Conservation (phyloP, 83 land plant species). For the Picea mariana region DNA sequence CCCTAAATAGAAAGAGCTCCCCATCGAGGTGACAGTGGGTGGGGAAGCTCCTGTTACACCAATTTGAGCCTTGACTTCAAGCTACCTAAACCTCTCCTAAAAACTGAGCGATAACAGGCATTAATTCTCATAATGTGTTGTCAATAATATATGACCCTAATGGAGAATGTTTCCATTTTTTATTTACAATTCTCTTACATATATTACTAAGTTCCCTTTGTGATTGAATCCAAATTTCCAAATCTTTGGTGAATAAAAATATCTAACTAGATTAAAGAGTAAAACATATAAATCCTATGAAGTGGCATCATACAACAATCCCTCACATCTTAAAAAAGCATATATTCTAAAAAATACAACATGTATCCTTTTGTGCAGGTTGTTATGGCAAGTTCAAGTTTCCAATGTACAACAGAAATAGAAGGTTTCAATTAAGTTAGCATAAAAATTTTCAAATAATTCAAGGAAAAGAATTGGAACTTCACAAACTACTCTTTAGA, state of each 20-base stretch:
- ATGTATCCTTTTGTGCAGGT: constrained; percentile 29
- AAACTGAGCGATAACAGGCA: too few relatives aligned
- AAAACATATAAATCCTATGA: background rate
- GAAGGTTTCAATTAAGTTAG: too few relatives aligned
- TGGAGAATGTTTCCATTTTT: background rate
- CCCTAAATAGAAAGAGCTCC: too few relatives aligned
- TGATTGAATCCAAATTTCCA: background rate
- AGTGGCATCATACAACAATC: background rate
- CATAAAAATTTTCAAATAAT: too few relatives aligned
- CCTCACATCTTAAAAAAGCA: background rate
- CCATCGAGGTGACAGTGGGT: too few relatives aligned
- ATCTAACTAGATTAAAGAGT: background rate
- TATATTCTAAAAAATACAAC: background rate
- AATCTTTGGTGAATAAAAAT: background rate
- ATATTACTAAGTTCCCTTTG: background rate
- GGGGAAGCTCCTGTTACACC: too few relatives aligned
- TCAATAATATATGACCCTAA: background rate
- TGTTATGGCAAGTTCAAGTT: constrained; percentile 29
- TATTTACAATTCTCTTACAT: background rate
- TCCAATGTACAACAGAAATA: constrained; percentile 59
- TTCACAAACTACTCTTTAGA: too few relatives aligned
- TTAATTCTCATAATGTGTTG: background rate
- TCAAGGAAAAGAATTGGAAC: too few relatives aligned
- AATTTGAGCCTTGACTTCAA: too few relatives aligned
- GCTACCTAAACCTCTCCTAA: too few relatives aligned